Percentiles rank a stretch among this genome's conserved stretches.
Conservation (phyloP, 257 asterid genomes). For the Forsythia suspensa region DNA sequence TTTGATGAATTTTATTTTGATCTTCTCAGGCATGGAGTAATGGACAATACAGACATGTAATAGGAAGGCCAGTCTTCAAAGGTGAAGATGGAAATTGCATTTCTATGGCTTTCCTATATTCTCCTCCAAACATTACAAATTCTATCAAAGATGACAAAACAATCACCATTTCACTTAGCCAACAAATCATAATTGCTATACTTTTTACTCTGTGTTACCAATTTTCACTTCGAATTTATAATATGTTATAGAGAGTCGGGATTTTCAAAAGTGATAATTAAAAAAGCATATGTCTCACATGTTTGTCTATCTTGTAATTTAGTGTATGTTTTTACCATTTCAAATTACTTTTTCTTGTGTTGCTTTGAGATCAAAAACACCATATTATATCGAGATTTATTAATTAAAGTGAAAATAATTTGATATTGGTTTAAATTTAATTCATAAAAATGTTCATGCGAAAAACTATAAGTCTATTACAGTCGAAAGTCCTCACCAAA, state of each 20-base stretch:
- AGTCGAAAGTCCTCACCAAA: too few relatives aligned
- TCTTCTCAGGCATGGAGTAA: conserved; percentile 50
- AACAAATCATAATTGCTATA: conserved; percentile 49
- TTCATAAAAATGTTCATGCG: too few relatives aligned
- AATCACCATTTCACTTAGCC: conserved; percentile 45
- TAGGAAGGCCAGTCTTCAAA: conserved; percentile 69
- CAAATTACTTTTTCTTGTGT: background rate
- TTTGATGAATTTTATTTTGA: background rate
- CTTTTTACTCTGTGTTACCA: conserved; percentile 43
- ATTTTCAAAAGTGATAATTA: background rate
- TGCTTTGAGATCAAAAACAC: background rate
- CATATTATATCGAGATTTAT: background rate
- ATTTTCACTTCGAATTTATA: conserved; percentile 36
- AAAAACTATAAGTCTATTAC: too few relatives aligned
- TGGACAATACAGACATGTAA: conserved; percentile 67
- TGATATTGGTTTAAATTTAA: background rate
- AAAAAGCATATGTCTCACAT: background rate
- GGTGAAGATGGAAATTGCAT: conserved; percentile 41
- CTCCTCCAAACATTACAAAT: conserved; percentile 34
- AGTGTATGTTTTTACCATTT: background rate
- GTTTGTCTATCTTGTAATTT: background rate
- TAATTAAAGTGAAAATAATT: background rate
- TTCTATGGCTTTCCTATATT: conserved; percentile 65
- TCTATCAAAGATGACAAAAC: conserved; percentile 20
- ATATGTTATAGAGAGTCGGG: conserved; percentile 16